These are phyloP conservation scores for Dunaliella primolecta DNA, from an alignment of 139 green algal genomes.

Conservation along the genomic window DNA sequence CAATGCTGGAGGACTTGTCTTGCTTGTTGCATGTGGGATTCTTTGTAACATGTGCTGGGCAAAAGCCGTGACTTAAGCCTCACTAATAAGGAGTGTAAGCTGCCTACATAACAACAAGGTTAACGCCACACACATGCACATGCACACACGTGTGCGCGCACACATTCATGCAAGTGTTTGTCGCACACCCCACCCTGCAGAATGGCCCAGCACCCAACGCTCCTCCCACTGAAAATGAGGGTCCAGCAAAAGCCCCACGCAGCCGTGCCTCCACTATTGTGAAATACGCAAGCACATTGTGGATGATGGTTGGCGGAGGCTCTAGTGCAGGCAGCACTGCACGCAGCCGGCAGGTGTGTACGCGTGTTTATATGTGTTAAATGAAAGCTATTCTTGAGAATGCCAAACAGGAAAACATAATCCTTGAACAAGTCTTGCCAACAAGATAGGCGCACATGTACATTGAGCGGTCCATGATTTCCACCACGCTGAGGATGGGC, in stretches of 20 bases:
- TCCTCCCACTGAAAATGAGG: background rate
- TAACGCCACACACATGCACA: background rate
- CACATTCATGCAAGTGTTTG: background rate
- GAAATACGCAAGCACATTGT: background rate
- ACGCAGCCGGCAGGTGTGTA: background rate
- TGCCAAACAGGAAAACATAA: too few species aligned
- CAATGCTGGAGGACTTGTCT: too few species aligned
- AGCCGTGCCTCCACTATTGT: background rate
- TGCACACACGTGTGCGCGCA: background rate
- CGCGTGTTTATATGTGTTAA: background rate
- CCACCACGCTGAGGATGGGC: too few species aligned
- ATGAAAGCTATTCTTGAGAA: too few species aligned
- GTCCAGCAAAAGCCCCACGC: background rate
- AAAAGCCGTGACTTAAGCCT: background rate
- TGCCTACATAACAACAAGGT: too few species aligned
- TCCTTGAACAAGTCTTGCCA: too few species aligned
- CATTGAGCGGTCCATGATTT: too few species aligned
- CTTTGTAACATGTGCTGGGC: background rate
- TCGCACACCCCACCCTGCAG: background rate
- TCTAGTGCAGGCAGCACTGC: background rate
- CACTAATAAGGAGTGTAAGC: too few species aligned
- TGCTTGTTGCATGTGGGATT: background rate
- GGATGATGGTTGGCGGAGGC: background rate
- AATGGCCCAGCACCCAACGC: too few species aligned
- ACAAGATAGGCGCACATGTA: too few species aligned